Evolutionary conservation across 192 early-diverging fungal species (phyloP), one percentile per base, ranked within the genome.

Genomic region (Rhizophagus sp.): DNA sequence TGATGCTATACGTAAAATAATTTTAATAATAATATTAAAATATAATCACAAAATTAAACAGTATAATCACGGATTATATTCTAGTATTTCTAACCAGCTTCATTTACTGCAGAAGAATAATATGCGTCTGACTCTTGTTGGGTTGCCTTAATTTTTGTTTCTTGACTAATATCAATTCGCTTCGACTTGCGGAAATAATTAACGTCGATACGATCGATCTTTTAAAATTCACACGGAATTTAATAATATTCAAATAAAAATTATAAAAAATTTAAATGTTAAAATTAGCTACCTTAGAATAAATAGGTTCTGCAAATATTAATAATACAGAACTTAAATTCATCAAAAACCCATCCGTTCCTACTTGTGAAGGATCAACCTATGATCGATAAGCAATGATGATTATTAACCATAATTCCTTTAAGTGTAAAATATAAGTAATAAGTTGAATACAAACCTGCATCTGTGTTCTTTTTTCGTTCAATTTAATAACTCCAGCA

Each of bases 321-420:
- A 96, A 87, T 77, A 91, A 84, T 8, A 92, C 86, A 33, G 85
- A 85, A 3, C 90, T 84, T 30, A 97, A 81, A 75, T 95, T 97
- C 73, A 91, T 90, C 75, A 97, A 86, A 83, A 97, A 95, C 24
- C 97, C 97, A 82, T 97, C 93, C 41, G 93, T 89, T 2, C 95
- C 93, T 0, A 96, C 93, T 17, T 88, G 88, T 2, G 86, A 72
- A 50, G 82, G 84, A 75, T 98, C 94, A 6, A 96, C 93, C 82
- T 97, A 93, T 89, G 92, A 19, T 90, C 87, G 0, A 90, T 92
- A 67, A 17, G 17, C 15, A 15, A 17, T 34, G 19, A 67, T 33
- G 3, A 11, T 34, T 67, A 67, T 30, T 67, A 41, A 7, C 7
- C 39, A 8, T 41, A 41, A 41, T 41, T 41, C 39, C 25, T 33